These are phyloP conservation scores for Kregervanrija delftensis DNA, from an alignment of 805 yeast genomes.

Conservation along the genomic window DNA sequence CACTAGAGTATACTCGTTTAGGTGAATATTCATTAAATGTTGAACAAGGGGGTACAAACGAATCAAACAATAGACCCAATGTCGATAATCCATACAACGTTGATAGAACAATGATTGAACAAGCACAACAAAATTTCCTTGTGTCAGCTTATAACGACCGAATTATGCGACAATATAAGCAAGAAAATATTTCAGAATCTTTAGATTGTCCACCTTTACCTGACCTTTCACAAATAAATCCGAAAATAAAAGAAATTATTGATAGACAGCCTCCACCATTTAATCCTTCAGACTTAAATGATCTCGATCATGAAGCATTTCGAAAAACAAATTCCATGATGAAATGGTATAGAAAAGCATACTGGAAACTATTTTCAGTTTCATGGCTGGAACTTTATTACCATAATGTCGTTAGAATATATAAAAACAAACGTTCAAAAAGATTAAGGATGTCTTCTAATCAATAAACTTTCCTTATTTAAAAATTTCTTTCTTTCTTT, in stretches of 20 bases:
- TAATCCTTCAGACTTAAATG: slow-evolving; percentile 33
- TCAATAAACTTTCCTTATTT: too few relatives aligned
- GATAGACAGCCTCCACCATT: slow-evolving; percentile 29
- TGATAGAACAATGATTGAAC: neutral
- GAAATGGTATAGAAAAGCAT: slow-evolving; percentile 26
- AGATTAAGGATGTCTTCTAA: slow-evolving; percentile 9
- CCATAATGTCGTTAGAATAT: slow-evolving; percentile 39
- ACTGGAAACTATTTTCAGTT: slow-evolving; percentile 56
- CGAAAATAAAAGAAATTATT: slow-evolving; percentile 19
- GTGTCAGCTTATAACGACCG: neutral
- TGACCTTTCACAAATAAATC: slow-evolving; percentile 15
- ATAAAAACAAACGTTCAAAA: slow-evolving; percentile 20
- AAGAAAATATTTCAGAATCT: slow-evolving; percentile 6
- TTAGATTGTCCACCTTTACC: slow-evolving; percentile 23
- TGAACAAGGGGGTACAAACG: neutral
- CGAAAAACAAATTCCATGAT: slow-evolving; percentile 26
- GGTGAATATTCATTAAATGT: slow-evolving; percentile 5
- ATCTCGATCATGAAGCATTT: slow-evolving; percentile 40
- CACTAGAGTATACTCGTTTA: slow-evolving; percentile 7
- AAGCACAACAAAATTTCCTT: neutral
- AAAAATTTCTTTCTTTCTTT: too few relatives aligned
- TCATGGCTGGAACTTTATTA: slow-evolving; percentile 39
- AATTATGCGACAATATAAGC: slow-evolving; percentile 1
- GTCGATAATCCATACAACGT: slow-evolving; percentile 6
- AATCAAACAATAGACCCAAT: neutral